Evolutionary conservation across 106 monocot species (phyloP), one percentile per base, ranked within the genome.

Genomic region (Apostasia shenzhenica): DNA sequence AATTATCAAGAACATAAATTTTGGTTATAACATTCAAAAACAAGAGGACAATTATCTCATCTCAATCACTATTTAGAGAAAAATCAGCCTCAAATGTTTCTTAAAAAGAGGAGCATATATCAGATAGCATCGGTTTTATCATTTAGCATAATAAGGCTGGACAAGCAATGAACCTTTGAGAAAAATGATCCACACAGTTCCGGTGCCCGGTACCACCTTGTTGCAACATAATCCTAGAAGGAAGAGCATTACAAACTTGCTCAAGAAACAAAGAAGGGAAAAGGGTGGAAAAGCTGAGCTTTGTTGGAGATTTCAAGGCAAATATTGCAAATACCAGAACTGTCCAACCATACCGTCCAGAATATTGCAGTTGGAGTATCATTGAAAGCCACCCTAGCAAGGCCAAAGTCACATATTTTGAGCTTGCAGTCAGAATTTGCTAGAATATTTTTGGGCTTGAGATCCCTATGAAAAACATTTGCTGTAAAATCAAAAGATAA

Each of bases 321-420:
- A 51, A n/a, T 0, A 10, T 5, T 39, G 4, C 40, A 66, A 45
- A n/a, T 68, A 45, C 43, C 55, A 52, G 40, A 41, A 50, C 14
- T n/a, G 57, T 12, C 26, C 59, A 55, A 72, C 67, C 66, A 72
- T 82, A 91, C 91, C 61, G 92, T 92, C 92, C 92, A 92, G 72
- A 92, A 92, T 74, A 92, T 92, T 71, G 92, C 85, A 57, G 92
- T 92, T 12, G 92, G 92, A 66, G 92, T 85, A 61, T 92, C 92
- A 70, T 76, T 66, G 59, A 92, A 88, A 6, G 92, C 92, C 61
- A 92, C 92, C 67, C 92, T 88, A 61, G 92, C 92, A 53, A 92
- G 85, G 26, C 92, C 92, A 67, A 92, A 92, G 62, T 92, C 92
- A 77, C 92, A 92, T 57, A 92, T 85, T 72, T 92, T 92, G 70